phyloP scores from a whole-genome alignment of 2,329 filamentous ascomycete genomes.

The Anisogramma anomala region DNA sequence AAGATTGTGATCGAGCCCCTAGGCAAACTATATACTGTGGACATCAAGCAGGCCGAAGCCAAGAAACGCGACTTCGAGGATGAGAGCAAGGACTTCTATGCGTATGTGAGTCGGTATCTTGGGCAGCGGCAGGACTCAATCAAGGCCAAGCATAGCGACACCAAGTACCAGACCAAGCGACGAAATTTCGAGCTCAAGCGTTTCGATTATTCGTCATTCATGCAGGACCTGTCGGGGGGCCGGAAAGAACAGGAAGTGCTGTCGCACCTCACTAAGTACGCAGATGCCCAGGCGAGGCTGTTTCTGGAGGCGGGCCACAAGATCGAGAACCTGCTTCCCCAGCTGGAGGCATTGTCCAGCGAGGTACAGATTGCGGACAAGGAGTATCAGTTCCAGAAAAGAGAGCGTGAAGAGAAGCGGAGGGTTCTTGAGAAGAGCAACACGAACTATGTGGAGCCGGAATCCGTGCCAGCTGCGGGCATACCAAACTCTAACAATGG shows the following conservation, averaged over 20 bases:
- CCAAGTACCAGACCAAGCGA: conserved; percentile 89
- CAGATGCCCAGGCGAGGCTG: conserved; percentile 74
- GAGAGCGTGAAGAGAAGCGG: conserved; percentile 92
- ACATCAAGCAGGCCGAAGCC: conserved; percentile 93
- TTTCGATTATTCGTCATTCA: conserved; percentile 97
- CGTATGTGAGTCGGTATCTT: conserved; percentile 89
- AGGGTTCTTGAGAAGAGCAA: conserved; percentile 81
- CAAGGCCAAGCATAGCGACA: conserved; percentile 95
- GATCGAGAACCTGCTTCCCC: conserved; percentile 75
- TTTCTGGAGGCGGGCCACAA: conserved; percentile 78
- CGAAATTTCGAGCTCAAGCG: conserved; percentile 93
- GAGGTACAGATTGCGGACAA: conserved; percentile 94
- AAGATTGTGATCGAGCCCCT: conserved; percentile 92
- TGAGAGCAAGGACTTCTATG: conserved; percentile 97
- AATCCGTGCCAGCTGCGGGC: conserved; percentile 31
- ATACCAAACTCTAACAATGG: conserved; percentile 28
- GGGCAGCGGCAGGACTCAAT: conserved; percentile 90
- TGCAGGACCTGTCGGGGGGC: conserved; percentile 98
- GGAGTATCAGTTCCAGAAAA: conserved; percentile 87
- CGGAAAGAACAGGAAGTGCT: conserved; percentile 95
- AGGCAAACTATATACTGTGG: conserved; percentile 79
- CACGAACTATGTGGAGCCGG: conserved; percentile 58
- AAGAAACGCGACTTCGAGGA: conserved; percentile 98
- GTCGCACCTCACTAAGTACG: conserved; percentile 87
- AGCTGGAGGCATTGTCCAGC: conserved; percentile 74